Conservation (phyloP, 176 grass and related monocot genomes). For the Zoysia japonica region DNA sequence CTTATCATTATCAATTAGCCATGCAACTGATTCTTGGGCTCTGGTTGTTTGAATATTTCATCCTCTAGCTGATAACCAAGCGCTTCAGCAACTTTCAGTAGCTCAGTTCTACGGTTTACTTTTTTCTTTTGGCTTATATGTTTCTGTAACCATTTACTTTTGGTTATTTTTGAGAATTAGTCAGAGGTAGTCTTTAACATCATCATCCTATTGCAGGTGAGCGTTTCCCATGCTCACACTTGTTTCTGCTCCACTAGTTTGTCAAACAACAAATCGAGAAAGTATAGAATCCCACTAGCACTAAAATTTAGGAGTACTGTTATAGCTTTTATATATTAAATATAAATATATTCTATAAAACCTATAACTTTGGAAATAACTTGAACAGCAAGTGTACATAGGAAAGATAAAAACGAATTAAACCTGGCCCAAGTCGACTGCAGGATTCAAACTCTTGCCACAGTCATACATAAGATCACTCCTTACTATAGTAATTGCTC, state of each 20-base stretch:
- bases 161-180: neutral
- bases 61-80: neutral
- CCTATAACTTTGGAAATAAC: neutral
- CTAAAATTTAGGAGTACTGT: neutral
- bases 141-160: neutral
- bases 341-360: neutral
- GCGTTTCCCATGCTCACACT: neutral
- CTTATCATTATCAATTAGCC: too few relatives aligned
- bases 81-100: neutral
- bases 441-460: conserved; percentile 49
- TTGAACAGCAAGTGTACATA: too few relatives aligned
- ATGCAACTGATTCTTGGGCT: too few relatives aligned
- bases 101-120: neutral
- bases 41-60: neutral
- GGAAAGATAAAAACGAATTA: neutral
- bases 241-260: neutral
- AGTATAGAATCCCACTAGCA: too few relatives aligned
- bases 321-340: too few relatives aligned
- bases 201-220: neutral
- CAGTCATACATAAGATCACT: conserved; percentile 64
- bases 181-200: neutral
- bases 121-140: neutral
- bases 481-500: conserved; percentile 56
- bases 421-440: conserved; percentile 53
- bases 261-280: neutral